Conservation (phyloP, 345 rosid species). For the Cochlearia excelsa region DNA sequence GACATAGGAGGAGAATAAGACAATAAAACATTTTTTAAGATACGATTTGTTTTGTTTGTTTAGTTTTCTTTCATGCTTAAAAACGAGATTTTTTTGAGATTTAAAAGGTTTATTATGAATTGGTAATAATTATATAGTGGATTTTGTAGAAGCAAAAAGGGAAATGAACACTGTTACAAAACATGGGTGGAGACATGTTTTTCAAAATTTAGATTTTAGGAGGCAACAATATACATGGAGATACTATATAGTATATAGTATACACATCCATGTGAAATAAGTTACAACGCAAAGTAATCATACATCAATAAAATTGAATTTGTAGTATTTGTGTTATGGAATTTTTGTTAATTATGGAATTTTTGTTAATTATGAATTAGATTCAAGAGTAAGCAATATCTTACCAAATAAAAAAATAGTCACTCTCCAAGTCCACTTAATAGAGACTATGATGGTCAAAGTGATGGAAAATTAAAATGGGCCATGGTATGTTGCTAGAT, state of each 20-base stretch:
- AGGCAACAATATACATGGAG: not conserved
- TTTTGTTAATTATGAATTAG: not conserved
- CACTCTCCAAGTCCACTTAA: conserved; percentile 31
- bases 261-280: too few species aligned
- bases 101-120: conserved; percentile 2
- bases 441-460: conserved; percentile 15
- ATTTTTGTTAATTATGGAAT: not conserved
- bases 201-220: not conserved
- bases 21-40: conserved; percentile 37
- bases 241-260: too few species aligned
- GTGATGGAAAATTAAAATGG: conserved; percentile 13
- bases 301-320: too few species aligned
- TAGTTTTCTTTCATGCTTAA: conserved; percentile 11
- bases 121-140: conserved; percentile 8
- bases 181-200: conserved; percentile 22
- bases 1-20: conserved; percentile 34
- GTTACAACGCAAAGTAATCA: too few species aligned
- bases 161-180: conserved; percentile 32
- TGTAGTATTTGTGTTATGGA: too few species aligned
- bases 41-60: not conserved
- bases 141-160: conserved; percentile 30
- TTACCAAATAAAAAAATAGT: not conserved
- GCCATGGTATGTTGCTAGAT: conserved; percentile 22
- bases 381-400: conserved; percentile 1
- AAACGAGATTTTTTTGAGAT: not conserved